Conservation (phyloP, 371 early-diverging fungal species). For the Mucor sp. region DNA sequence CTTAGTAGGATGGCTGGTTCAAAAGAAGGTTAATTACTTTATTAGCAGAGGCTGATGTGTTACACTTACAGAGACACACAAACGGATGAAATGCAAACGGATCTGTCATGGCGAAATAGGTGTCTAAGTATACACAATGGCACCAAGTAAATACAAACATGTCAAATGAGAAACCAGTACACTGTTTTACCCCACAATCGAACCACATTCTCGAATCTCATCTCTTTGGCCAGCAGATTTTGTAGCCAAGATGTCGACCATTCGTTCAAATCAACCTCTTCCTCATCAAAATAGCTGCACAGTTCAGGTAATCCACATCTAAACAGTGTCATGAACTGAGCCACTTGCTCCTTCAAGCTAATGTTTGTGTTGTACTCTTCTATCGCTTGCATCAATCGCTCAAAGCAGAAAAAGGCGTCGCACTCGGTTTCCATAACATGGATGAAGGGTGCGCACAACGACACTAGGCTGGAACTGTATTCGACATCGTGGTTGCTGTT, state of each 20-base stretch:
- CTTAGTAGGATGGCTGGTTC: slow-evolving; percentile 61
- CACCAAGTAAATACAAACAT: not conserved
- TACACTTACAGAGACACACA: slow-evolving; percentile 67
- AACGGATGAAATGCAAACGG: slow-evolving; percentile 79
- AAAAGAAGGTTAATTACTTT: not conserved
- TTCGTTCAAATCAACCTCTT: slow-evolving; percentile 90
- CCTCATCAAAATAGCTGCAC: slow-evolving; percentile 93
- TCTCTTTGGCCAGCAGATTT: slow-evolving; percentile 77
- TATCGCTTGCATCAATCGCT: slow-evolving; percentile 66
- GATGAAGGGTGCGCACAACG: slow-evolving; percentile 86
- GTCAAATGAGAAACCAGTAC: not conserved
- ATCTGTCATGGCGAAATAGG: slow-evolving; percentile 75
- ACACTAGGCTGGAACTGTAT: slow-evolving; percentile 76
- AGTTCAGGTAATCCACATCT: slow-evolving; percentile 73
- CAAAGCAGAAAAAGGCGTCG: slow-evolving; percentile 85
- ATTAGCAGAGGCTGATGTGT: not conserved
- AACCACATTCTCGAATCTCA: slow-evolving; percentile 77
- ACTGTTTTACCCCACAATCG: slow-evolving; percentile 73
- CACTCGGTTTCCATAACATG: slow-evolving; percentile 71
- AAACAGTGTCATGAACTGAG: slow-evolving; percentile 83
- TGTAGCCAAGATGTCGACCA: slow-evolving; percentile 92
- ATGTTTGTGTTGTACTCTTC: slow-evolving; percentile 64
- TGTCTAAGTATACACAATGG: slow-evolving; percentile 46
- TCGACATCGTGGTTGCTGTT: slow-evolving; percentile 77
- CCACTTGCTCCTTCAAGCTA: slow-evolving; percentile 68